Base-by-base conservation (phyloP, 257 asterid genomes). In the Solanum commersonii region DNA sequence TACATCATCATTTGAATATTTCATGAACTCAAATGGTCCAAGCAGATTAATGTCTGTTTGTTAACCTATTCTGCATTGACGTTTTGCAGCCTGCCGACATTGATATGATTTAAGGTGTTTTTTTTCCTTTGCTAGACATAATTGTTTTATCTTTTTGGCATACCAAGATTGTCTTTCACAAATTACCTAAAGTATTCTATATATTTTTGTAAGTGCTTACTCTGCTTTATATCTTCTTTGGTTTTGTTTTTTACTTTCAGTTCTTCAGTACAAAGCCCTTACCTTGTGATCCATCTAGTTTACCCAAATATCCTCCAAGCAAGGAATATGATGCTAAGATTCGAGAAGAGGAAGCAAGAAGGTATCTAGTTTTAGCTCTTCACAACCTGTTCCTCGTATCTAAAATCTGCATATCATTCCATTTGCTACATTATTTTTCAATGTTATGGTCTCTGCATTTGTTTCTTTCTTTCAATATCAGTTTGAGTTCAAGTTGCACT, bases 281-380 rank as follows among this genome's bases (percentile, higher is more conserved):
- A 85, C 93, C 95, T 25, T 92, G 94, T 68, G 93, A 90, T 83
- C 94, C 93, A 86, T 90, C 92, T 77, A 88, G 86, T 86, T 92
- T 93, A 85, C 95, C 95, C 12, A 93, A 90, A 87, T 92, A 91
- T 78, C 89, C 92, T 77, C 95, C 94, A 65, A 90, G 94, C 90
- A 93, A 93, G 91, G 94, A 93, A 87, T 84, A 92, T 52, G 94
- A 91, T 40, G 91, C 91, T 35, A 93, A 91, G 88, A 71, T 88
- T 83, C 92, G 90, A 84, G 94, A 91, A 22, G 95, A 91, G 89
- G 93, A 93, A 90, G 91, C 88, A 79, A 91, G 95, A 92, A 90
- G 92, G 94, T 91, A 88, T 71, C 60, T 35, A 38, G 44, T 42
- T 38, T 29, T 82, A 60, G 71, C 42, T 81, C 70, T 79, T 79